A percentile compares a stretch with the other conserved stretches of the same genome.
Conservation (phyloP, 441 rosid species). For the Bocquillonia castaneifolia region DNA sequence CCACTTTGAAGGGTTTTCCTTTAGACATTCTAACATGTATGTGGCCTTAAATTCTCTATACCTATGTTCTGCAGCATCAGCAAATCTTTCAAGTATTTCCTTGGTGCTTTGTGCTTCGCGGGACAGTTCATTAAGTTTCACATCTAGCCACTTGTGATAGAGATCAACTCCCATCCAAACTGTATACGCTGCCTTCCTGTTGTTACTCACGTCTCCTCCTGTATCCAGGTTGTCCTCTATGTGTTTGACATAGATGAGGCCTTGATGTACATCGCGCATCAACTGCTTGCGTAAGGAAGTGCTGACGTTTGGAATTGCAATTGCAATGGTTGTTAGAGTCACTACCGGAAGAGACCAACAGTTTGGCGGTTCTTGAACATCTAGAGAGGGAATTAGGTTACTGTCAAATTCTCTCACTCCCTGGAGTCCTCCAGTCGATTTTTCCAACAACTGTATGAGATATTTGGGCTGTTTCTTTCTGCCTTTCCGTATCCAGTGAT, state of each 20-base stretch:
- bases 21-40: conserved; percentile 32
- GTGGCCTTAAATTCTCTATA: conserved; percentile 40
- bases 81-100: conserved; percentile 49
- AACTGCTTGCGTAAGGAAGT: conserved; percentile 31
- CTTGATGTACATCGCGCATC: conserved; percentile 50
- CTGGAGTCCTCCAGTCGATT: conserved; percentile 48
- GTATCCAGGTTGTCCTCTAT: conserved; percentile 43
- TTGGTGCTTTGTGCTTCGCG: conserved; percentile 33
- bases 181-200: conserved; percentile 49
- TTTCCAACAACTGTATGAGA: conserved; percentile 53
- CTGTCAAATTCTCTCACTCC: conserved; percentile 65
- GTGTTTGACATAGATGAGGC: conserved; percentile 46
- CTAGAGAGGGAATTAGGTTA: conserved; percentile 39
- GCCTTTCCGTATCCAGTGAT: conserved; percentile 52
- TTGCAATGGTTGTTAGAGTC: conserved; percentile 63
- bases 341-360: conserved; percentile 79
- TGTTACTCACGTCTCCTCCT: conserved; percentile 33
- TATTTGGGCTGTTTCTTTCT: conserved; percentile 51
- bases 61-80: conserved; percentile 44
- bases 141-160: conserved; percentile 61
- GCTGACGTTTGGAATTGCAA: conserved; percentile 48
- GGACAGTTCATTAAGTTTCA: conserved; percentile 53
- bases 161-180: conserved; percentile 66
- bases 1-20: conserved; percentile 60
- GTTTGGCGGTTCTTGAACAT: conserved; percentile 51